Base-by-base conservation (phyloP, 306 rosid species). In the Lupinus albus region DNA sequence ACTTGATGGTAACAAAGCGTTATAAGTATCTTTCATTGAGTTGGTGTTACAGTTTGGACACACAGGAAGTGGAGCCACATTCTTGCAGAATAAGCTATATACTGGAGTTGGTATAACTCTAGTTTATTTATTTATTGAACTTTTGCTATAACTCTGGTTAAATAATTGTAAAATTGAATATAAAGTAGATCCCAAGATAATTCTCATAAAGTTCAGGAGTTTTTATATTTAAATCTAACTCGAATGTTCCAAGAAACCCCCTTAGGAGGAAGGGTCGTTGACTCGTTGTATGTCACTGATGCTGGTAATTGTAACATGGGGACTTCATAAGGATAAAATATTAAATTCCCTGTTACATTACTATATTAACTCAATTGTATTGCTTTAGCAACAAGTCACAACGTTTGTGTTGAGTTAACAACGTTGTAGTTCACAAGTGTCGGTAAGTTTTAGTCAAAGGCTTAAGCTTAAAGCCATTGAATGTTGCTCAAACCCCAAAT, bases 121-220 rank as follows among this genome's bases (percentile, higher is more conserved):
- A 25, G 30, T 25, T 2, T 25, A 25, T 25, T 1, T 25, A 25
- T 25, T 25, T 25, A 20, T 25, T 25, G 30, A 25, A 25, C 30
- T 0, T 0, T 25, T 25, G 30, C 30, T 3, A 25, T 2, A 25
- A 1, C 30, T 25, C 30, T 25, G 4, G 30, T 25, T 25, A 25
- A 25, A 25, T 25, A 25, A 25, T 25, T 25, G 30, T 71, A 56
- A 61, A 68, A 28, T 55, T 38, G 79, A 67, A 80, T 56, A 16
- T 61, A 46, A 66, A 78, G 73, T 17, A 74, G 72, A 81, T 68
- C 72, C 82, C 76, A 21, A 61, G 60, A 57, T 71, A 61, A 58
- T 25, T 15, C 54, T 20, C 20, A 58, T 8, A 2, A 64, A 75
- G 3, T 17, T 17, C 50, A 32, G 39, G 6, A 13, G 30, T 54